Evolutionary conservation across 2,329 filamentous ascomycete genomes (phyloP).

Genomic region (Eurotiales sp.): DNA sequence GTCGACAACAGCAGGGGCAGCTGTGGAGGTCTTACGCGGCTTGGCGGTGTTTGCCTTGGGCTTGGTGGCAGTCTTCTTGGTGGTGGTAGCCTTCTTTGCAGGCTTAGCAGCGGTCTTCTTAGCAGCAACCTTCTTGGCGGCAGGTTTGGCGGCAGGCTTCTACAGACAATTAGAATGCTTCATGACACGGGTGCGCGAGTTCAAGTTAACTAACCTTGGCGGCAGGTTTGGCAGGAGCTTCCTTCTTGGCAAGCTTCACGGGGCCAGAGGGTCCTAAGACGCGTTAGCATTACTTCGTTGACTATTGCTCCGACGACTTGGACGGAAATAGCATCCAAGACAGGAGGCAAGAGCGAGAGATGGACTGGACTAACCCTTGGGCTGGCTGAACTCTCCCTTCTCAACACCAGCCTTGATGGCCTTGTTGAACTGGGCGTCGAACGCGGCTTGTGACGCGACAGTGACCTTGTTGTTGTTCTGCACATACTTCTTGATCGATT

Average conservation of each 20-base stretch:
- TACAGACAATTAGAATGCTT: slow-evolving; percentile 18
- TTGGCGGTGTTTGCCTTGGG: slow-evolving; percentile 52
- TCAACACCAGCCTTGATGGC: slow-evolving; percentile 78
- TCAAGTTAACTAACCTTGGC: slow-evolving; percentile 26
- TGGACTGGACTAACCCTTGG: slow-evolving; percentile 73
- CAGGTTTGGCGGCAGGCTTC: slow-evolving; percentile 42
- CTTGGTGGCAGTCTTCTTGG: slow-evolving; percentile 52
- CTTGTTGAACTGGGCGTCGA: slow-evolving; percentile 79
- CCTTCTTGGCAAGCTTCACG: slow-evolving; percentile 89
- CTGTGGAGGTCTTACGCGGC: slow-evolving; percentile 50
- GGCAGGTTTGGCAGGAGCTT: slow-evolving; percentile 43
- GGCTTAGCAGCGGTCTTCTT: slow-evolving; percentile 41
- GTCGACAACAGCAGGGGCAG: slow-evolving; percentile 63
- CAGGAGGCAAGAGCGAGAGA: too few species aligned
- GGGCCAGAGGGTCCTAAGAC: slow-evolving; percentile 72
- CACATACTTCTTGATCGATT: slow-evolving; percentile 73
- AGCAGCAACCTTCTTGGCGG: slow-evolving; percentile 50
- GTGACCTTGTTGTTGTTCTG: slow-evolving; percentile 65
- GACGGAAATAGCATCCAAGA: too few species aligned
- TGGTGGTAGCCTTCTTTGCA: slow-evolving; percentile 40
- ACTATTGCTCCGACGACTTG: too few species aligned
- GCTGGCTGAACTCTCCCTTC: slow-evolving; percentile 80
- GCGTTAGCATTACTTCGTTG: slow-evolving; percentile 24
- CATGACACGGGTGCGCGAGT: background rate
- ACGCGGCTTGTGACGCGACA: slow-evolving; percentile 52